phyloP scores from a whole-genome alignment of 495 filamentous ascomycete species.

The Hypomontagnella monticulosa region DNA sequence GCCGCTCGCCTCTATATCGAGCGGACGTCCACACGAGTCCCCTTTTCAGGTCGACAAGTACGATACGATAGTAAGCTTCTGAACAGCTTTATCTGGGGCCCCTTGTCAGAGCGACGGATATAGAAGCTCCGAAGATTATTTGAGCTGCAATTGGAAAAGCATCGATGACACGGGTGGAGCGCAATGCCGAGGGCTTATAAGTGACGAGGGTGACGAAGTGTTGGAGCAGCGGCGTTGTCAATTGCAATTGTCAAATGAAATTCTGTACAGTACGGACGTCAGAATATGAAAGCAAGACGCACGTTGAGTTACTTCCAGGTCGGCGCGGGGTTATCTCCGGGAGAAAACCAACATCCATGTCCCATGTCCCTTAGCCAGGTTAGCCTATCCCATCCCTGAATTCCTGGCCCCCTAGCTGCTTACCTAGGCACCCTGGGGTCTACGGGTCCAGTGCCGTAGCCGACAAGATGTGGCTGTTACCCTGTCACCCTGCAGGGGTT shows the following conservation, averaged over 20 bases:
- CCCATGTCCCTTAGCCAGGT: neutral
- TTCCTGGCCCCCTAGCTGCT: too few relatives aligned
- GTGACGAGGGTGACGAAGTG: conserved; percentile 2
- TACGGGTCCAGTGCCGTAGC: neutral
- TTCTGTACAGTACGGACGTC: conserved; percentile 3
- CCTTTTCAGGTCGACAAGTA: conserved; percentile 1
- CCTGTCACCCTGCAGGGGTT: too few relatives aligned
- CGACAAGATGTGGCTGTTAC: neutral
- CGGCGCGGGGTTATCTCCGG: conserved; percentile 33
- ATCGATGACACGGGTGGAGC: conserved; percentile 1
- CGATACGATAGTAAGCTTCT: conserved; percentile 14
- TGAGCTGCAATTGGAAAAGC: neutral
- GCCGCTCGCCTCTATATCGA: conserved; percentile 7
- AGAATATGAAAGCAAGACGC: conserved; percentile 8
- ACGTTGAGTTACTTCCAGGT: neutral
- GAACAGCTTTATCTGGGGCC: conserved; percentile 11
- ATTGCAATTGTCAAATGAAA: conserved; percentile 24
- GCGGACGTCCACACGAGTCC: conserved; percentile 3
- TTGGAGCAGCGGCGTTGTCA: conserved; percentile 5
- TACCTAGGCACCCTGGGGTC: neutral
- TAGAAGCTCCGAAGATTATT: conserved; percentile 5
- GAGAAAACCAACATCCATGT: neutral
- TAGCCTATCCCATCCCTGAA: too few relatives aligned
- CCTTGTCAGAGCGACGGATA: conserved; percentile 16
- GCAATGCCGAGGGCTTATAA: neutral